Base-by-base conservation (phyloP, 345 rosid genomes). In the Conringia planisiliqua region DNA sequence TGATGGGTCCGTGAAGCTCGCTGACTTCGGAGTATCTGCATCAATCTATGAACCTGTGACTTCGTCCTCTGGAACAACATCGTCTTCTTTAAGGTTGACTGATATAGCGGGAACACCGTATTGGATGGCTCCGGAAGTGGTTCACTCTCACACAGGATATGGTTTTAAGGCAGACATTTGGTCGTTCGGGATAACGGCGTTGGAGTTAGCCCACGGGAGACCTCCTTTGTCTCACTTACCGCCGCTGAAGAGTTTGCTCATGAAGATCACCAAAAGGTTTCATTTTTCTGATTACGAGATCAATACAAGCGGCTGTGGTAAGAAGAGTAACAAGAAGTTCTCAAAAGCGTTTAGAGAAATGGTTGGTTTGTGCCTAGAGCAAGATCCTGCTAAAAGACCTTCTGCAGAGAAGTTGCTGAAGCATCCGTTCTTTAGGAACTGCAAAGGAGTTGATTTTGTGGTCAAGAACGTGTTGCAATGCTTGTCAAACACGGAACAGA, bases 71-170 rank as follows among this genome's bases (percentile, higher is more conserved):
- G 35, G 39, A 17, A 58, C 81, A 0, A 66, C 67, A 14, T 81
- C 89, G 0, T 75, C 93, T 5, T 67, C 85, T 47, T 43, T 78
- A 72, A 78, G 82, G 85, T 76, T 91, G 5, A 89, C 91, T 1
- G 92, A 89, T 75, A 47, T 90, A 22, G 86, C 98, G 0, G 97
- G 98, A 10, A 89, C 97, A 0, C 94, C 94, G 1, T 93, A 91
- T 61, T 93, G 98, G 98, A 93, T 93, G 97, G 97, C 98, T 18
- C 98, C 96, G 3, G 98, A 91, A 83, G 98, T 93, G 69, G 88
- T 93, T 38, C 98, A 89, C 78, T 89, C 98, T 2, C 98, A 91
- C 75, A 86, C 79, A 1, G 97, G 97, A 32, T 91, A 93, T 24
- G 85, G 96, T 73, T 86, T 87, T 80, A 89, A 93, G 79, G 96